Percentiles rank a stretch among this genome's conserved stretches.
Conservation (phyloP, 2,329 filamentous ascomycete genomes). For the Aspergillus carbonarius region DNA sequence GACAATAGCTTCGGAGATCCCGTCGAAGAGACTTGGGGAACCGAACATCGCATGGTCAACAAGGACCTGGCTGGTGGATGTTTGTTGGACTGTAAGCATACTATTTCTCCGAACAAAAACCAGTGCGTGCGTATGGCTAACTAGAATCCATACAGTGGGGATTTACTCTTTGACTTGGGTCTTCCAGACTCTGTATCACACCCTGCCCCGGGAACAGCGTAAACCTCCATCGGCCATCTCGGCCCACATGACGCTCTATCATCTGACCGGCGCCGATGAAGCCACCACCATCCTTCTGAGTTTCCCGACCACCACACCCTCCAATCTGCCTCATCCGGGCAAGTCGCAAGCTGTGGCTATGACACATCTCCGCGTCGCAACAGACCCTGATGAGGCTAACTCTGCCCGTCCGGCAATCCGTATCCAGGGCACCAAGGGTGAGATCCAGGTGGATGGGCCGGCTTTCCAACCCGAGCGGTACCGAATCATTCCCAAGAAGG, state of each 20-base stretch:
- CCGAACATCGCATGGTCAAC: constrained; percentile 77
- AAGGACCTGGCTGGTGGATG: constrained; percentile 78
- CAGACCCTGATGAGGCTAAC: constrained; percentile 61
- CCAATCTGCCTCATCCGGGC: constrained; percentile 36
- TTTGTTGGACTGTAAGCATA: constrained; percentile 62
- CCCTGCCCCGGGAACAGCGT: constrained; percentile 63
- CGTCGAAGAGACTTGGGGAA: constrained; percentile 59
- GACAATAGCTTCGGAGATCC: constrained; percentile 64
- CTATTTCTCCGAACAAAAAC: neutral
- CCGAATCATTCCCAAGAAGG: constrained; percentile 58
- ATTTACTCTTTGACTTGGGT: constrained; percentile 90
- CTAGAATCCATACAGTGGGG: constrained; percentile 54
- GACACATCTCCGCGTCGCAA: constrained; percentile 62
- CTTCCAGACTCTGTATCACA: constrained; percentile 84
- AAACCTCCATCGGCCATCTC: constrained; percentile 65
- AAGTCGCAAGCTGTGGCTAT: constrained; percentile 71
- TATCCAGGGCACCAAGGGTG: constrained; percentile 76
- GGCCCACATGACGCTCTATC: constrained; percentile 69
- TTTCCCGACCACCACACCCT: constrained; percentile 62
- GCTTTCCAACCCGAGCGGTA: constrained; percentile 69
- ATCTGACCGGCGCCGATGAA: constrained; percentile 72
- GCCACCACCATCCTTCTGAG: constrained; percentile 73
- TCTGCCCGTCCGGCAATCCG: constrained; percentile 67
- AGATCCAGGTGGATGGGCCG: constrained; percentile 75
- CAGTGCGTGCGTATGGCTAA: neutral